A percentile compares a stretch with the other conserved stretches of the same genome.
Conservation (phyloP, 371 early-diverging fungal species). For the Haplosporangium sp. region DNA sequence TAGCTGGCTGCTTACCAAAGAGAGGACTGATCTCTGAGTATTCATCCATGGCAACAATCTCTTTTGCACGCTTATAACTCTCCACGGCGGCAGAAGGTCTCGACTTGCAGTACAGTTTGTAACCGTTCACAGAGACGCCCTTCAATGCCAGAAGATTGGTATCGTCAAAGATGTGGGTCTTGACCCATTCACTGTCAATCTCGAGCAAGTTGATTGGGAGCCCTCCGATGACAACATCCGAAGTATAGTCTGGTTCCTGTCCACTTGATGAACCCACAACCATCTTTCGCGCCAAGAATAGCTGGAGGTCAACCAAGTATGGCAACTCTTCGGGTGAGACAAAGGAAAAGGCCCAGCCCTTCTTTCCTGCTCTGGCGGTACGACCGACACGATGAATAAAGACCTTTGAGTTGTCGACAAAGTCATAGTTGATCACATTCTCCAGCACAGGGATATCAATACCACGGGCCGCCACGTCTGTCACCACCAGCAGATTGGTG, state of each 20-base stretch:
- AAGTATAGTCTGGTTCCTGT: slow-evolving; percentile 75
- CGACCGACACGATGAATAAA: slow-evolving; percentile 99
- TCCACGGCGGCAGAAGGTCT: slow-evolving; percentile 85
- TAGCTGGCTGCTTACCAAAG: slow-evolving; percentile 66
- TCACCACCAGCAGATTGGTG: slow-evolving; percentile 91
- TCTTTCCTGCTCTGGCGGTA: slow-evolving; percentile 95
- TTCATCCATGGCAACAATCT: slow-evolving; percentile 67
- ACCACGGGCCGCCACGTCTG: slow-evolving; percentile 99
- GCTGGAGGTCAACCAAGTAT: slow-evolving; percentile 90
- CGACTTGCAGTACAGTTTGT: slow-evolving; percentile 86
- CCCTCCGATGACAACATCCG: slow-evolving; percentile 84
- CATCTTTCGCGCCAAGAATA: slow-evolving; percentile 86
- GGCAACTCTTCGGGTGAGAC: slow-evolving; percentile 93
- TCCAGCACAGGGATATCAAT: slow-evolving; percentile 98
- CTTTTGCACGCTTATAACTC: slow-evolving; percentile 89
- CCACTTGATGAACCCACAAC: slow-evolving; percentile 61
- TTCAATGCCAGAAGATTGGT: slow-evolving; percentile 72
- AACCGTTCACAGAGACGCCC: slow-evolving; percentile 82
- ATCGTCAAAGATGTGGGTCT: slow-evolving; percentile 66
- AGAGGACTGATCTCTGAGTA: slow-evolving; percentile 83
- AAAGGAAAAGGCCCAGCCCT: slow-evolving; percentile 93
- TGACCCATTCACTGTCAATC: slow-evolving; percentile 80
- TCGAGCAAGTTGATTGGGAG: slow-evolving; percentile 78
- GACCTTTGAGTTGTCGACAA: slow-evolving; percentile 92
- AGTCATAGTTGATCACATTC: slow-evolving; percentile 98